Conservation (phyloP, 140 eudicot genomes). For the Bidens hawaiensis region DNA sequence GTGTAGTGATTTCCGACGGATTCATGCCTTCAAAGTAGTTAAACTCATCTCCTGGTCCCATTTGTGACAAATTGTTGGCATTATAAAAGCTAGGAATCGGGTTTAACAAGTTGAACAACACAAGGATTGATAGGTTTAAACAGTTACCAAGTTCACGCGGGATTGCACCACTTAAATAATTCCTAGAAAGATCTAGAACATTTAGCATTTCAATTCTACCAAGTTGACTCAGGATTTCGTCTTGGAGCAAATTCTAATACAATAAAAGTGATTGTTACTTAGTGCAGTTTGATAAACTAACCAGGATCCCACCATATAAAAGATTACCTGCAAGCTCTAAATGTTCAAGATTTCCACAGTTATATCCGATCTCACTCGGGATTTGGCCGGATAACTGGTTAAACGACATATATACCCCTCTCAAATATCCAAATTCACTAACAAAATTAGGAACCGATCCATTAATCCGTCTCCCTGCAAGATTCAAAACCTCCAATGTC, state of each 20-base stretch:
- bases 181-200: constrained; percentile 75
- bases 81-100: constrained; percentile 40
- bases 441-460: constrained; percentile 60
- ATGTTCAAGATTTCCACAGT: constrained; percentile 62
- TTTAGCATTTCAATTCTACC: constrained; percentile 47
- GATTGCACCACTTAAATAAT: constrained; percentile 64
- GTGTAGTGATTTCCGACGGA: constrained; percentile 43
- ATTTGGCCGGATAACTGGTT: constrained; percentile 53
- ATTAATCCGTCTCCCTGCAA: constrained; percentile 67
- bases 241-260: constrained; percentile 72
- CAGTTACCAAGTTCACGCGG: constrained; percentile 71
- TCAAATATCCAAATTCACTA: constrained; percentile 48
- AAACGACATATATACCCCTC: constrained; percentile 69
- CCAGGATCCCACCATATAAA: constrained; percentile 51
- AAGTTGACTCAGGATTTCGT: constrained; percentile 53
- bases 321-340: constrained; percentile 66
- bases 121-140: constrained; percentile 50
- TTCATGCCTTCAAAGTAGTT: constrained; percentile 56
- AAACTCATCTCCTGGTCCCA: constrained; percentile 40
- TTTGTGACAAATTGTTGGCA: constrained; percentile 18
- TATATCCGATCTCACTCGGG: constrained; percentile 58
- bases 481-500: constrained; percentile 54
- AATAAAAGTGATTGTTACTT: constrained; percentile 47
- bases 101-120: constrained; percentile 61
- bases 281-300: constrained; percentile 56